Evolutionary conservation across 148 eudicot species (phyloP).

Genomic region (Cornus controversa): DNA sequence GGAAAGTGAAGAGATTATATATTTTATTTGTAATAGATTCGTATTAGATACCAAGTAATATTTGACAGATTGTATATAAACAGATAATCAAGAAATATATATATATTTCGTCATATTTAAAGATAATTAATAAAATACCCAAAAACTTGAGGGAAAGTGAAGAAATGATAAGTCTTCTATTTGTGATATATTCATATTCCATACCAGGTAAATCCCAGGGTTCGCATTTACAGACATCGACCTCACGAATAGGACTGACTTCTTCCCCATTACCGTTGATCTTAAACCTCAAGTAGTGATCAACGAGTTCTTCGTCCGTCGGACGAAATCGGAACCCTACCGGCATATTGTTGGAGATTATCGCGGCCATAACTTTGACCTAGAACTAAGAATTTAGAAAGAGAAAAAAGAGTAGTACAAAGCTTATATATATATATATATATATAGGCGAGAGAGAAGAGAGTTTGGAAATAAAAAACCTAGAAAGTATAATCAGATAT

Average conservation of each 20-base stretch:
- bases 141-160: too few species aligned
- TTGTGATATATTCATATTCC: neutral
- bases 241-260: conserved; percentile 70
- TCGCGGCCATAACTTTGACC: conserved; percentile 18
- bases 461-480: too few species aligned
- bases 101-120: neutral
- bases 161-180: too few species aligned
- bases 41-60: too few species aligned
- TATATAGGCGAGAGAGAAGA: too few species aligned
- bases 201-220: conserved; percentile 97
- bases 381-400: too few species aligned
- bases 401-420: too few species aligned
- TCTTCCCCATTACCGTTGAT: conserved; percentile 61
- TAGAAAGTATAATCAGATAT: too few species aligned
- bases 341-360: conserved; percentile 49
- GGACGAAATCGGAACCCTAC: conserved; percentile 89
- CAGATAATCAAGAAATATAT: neutral
- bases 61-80: too few species aligned
- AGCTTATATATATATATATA: too few species aligned
- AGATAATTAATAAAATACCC: neutral
- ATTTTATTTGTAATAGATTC: too few species aligned
- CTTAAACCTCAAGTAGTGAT: conserved; percentile 71
- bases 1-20: too few species aligned
- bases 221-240: conserved; percentile 84
- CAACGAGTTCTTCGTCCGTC: conserved; percentile 78